A percentile compares a stretch with the other conserved stretches of the same genome.
phyloP scores from a whole-genome alignment of 768 basidiomycete genomes.

The Mycena leptocephala region DNA sequence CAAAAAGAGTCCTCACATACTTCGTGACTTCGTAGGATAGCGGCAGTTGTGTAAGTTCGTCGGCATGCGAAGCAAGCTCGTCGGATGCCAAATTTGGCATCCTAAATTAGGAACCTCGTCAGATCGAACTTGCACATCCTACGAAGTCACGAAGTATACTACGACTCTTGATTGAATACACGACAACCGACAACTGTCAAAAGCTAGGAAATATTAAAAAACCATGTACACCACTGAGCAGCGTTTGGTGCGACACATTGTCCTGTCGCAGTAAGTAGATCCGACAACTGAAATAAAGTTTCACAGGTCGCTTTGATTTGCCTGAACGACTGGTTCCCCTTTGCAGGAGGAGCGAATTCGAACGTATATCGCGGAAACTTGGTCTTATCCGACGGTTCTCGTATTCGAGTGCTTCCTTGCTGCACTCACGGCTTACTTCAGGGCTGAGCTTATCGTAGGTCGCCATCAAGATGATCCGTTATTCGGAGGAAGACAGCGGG shows the following conservation, averaged over 20 bases:
- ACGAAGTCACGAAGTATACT: too few relatives aligned
- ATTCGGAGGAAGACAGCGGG: not conserved
- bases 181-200: slow-evolving; percentile 12
- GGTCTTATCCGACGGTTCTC: too few relatives aligned
- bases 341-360: too few relatives aligned
- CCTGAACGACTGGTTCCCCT: not conserved
- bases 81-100: too few relatives aligned
- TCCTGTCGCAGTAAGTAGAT: slow-evolving; percentile 12
- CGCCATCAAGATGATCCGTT: slow-evolving; percentile 53
- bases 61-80: too few relatives aligned
- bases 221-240: slow-evolving; percentile 2
- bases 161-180: slow-evolving; percentile 4
- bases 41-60: too few relatives aligned
- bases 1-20: too few relatives aligned
- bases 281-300: not conserved
- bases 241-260: not conserved
- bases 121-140: too few relatives aligned
- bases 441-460: slow-evolving; percentile 52
- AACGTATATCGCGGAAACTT: too few relatives aligned
- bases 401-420: not conserved
- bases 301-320: slow-evolving; percentile 1
- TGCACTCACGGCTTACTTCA: slow-evolving; percentile 1
- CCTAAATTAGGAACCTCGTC: too few relatives aligned
- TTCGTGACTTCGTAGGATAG: too few relatives aligned
- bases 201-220: slow-evolving; percentile 5